Evolutionary conservation across 768 basidiomycete species (phyloP).

Genomic region (Paxillus ammoniavirescens): DNA sequence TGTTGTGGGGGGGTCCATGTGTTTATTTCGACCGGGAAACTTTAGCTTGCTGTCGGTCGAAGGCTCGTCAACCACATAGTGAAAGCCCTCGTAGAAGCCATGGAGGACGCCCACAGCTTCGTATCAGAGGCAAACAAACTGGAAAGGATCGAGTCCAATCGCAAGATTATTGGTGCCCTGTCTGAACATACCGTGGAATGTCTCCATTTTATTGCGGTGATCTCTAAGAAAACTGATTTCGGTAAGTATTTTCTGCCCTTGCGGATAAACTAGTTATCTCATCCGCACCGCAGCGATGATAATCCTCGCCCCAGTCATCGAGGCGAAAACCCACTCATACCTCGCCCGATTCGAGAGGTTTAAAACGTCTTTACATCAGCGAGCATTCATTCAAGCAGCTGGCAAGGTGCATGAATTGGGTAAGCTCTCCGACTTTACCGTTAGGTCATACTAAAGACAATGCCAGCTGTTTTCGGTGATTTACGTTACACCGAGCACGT

Average conservation of each 20-base stretch:
- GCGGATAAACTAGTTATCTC: too few species aligned
- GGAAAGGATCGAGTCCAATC: background rate
- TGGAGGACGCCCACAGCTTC: background rate
- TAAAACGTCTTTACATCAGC: background rate
- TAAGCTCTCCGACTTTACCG: background rate
- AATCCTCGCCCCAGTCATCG: conserved; percentile 2
- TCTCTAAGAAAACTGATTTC: too few species aligned
- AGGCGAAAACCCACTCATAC: background rate
- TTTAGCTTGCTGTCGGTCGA: background rate
- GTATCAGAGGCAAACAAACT: background rate
- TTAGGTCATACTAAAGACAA: background rate
- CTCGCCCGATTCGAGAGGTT: background rate
- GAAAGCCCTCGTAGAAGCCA: background rate
- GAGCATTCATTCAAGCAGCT: background rate
- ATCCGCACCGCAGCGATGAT: too few species aligned
- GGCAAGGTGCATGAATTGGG: background rate
- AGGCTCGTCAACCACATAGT: background rate
- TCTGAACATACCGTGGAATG: conserved; percentile 25
- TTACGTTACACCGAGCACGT: background rate
- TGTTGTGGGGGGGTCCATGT: background rate
- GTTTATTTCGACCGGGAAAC: background rate
- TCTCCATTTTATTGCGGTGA: conserved; percentile 24
- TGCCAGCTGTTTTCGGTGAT: background rate
- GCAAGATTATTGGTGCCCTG: conserved; percentile 1
- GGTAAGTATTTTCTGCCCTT: too few species aligned